Percentiles rank a stretch among this genome's conserved stretches.
phyloP scores from a whole-genome alignment of 805 yeast species.

The Wickerhamiella parazyma region DNA sequence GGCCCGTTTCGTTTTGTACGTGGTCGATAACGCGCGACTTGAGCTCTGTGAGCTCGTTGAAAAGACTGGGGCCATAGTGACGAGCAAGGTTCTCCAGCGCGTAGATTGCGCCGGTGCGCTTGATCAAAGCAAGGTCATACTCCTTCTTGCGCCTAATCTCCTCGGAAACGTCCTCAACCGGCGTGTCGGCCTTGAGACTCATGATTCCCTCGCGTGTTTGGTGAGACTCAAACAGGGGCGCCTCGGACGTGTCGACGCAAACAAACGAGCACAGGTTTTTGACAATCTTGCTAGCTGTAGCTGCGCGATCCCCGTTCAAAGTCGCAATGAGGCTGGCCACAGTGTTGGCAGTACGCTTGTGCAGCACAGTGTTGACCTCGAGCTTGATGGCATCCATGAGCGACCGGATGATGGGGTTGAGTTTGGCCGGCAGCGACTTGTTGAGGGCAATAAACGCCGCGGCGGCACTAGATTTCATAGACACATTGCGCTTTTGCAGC shows the following conservation, averaged over 20 bases:
- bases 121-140: slow-evolving; percentile 42
- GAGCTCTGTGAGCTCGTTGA: slow-evolving; percentile 53
- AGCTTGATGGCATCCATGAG: slow-evolving; percentile 83
- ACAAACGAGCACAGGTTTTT: slow-evolving; percentile 84
- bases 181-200: slow-evolving; percentile 39
- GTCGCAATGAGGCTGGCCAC: slow-evolving; percentile 50
- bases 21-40: background rate
- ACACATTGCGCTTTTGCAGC: slow-evolving; percentile 30
- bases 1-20: slow-evolving; percentile 29
- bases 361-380: slow-evolving; percentile 55
- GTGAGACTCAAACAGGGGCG: slow-evolving; percentile 76
- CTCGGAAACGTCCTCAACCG: slow-evolving; percentile 46
- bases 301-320: slow-evolving; percentile 41
- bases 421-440: slow-evolving; percentile 54
- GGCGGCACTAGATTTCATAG: slow-evolving; percentile 64
- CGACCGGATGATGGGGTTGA: slow-evolving; percentile 78
- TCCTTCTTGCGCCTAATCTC: slow-evolving; percentile 42
- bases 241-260: slow-evolving; percentile 92
- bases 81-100: slow-evolving; percentile 49
- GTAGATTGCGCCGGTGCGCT: slow-evolving; percentile 70
- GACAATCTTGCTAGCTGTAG: slow-evolving; percentile 75
- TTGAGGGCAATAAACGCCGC: slow-evolving; percentile 52
- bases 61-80: slow-evolving; percentile 40
- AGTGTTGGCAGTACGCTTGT: slow-evolving; percentile 54
- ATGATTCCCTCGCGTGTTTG: slow-evolving; percentile 42